Evolutionary conservation across 2,329 filamentous ascomycete species (phyloP), one percentile per base, ranked within the genome.

Genomic region (Madurella mycetomatis): DNA sequence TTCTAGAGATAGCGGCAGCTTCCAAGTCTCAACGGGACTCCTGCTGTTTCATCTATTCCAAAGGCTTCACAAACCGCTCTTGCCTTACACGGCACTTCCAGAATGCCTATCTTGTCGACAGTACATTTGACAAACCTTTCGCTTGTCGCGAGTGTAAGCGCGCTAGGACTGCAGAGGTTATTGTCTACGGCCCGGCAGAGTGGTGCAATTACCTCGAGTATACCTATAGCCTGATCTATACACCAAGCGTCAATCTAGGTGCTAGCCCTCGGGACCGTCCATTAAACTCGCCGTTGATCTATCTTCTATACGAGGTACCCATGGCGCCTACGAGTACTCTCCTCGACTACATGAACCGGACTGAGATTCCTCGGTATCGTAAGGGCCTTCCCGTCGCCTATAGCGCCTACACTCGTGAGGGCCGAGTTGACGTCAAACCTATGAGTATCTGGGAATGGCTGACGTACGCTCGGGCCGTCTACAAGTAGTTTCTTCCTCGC

Each of bases 391-490:
- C 5, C 5, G 41, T 51, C n/a, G 19, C 40, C 48, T 55, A n/a
- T 51, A 9, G 45, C 41, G 39, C 53, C 48, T 55, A 39, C 44
- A 47, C 48, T 51, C 41, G 49, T 55, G 37, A 55, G 45, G 49
- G 53, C 49, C 44, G 11, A 45, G 53, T 55, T 49, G 43, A 47
- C 43, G 49, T 51, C 18, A 19, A 55, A n/a, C 53, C 43, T 2
- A 55, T 51, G 30, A 55, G 40, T 32, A 55, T 55, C 40, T 48
- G 25, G 48, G 53, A 55, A 40, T 55, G 44, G 53, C 43, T 55
- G 44, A 46, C 44, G 32, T 31, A 55, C 49, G 49, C 44, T 51
- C 40, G 40, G 41, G 48, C 45, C 44, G 40, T 49, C 31, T 32
- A 55, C 45, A 51, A 49, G 1, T 55, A 32, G 53, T 17, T 40